These are phyloP conservation scores for Salvia sclarea DNA, from an alignment of 305 asterid species.

Conservation along the genomic window DNA sequence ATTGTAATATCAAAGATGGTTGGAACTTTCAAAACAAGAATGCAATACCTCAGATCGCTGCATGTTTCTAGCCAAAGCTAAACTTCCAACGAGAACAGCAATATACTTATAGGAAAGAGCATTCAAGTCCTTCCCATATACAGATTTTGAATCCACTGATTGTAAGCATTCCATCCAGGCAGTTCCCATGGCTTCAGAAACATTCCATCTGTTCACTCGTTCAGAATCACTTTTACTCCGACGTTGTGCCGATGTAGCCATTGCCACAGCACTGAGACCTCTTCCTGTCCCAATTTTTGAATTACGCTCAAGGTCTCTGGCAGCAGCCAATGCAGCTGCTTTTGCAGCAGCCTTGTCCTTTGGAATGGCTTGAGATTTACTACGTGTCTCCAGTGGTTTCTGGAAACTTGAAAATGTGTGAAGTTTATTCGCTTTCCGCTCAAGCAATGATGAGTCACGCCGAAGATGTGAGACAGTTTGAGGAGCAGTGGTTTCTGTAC, in stretches of 20 bases:
- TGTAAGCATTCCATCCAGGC: slow-evolving; percentile 98
- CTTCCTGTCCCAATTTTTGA: slow-evolving; percentile 99
- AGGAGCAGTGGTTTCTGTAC: slow-evolving; percentile 80
- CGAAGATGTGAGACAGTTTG: slow-evolving; percentile 65
- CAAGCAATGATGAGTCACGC: slow-evolving; percentile 93
- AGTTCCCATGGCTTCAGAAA: slow-evolving; percentile 97
- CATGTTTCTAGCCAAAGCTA: slow-evolving; percentile 99
- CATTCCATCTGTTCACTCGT: slow-evolving; percentile 97
- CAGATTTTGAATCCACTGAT: slow-evolving; percentile 92
- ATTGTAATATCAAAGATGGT: slow-evolving; percentile 22
- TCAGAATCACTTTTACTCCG: slow-evolving; percentile 80
- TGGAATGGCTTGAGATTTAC: slow-evolving; percentile 66
- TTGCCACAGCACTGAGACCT: slow-evolving; percentile 99
- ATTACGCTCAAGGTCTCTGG: slow-evolving; percentile 98
- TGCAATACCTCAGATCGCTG: slow-evolving; percentile 88
- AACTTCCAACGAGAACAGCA: slow-evolving; percentile 95
- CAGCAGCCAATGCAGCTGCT: slow-evolving; percentile 99
- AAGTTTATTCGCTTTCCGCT: slow-evolving; percentile 77
- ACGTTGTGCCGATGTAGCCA: slow-evolving; percentile 97
- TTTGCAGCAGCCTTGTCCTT: slow-evolving; percentile 99
- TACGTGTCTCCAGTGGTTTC: slow-evolving; percentile 77
- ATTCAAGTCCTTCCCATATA: slow-evolving; percentile 90
- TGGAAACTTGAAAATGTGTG: slow-evolving; percentile 97
- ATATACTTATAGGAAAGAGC: slow-evolving; percentile 90
- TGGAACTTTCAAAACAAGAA: slow-evolving; percentile 32